These are phyloP conservation scores for Castanopsis chinensis DNA, from an alignment of 306 rosid genomes.

Conservation along the genomic window DNA sequence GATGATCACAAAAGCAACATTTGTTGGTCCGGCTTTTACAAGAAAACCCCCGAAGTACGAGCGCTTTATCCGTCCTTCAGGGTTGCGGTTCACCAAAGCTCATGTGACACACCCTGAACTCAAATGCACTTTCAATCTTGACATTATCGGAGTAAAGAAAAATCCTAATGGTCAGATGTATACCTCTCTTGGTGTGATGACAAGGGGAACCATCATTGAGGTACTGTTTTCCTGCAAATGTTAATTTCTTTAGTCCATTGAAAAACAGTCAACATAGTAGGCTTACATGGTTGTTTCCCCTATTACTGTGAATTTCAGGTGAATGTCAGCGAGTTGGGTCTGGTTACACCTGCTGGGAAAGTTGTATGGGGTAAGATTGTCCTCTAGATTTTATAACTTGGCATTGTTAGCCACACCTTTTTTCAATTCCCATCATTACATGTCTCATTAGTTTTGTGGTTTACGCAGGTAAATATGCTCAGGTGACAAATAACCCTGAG, in stretches of 20 bases:
- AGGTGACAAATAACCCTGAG: conserved; percentile 91
- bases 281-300: not conserved
- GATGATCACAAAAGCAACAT: conserved; percentile 93
- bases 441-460: conserved; percentile 3
- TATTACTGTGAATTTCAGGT: conserved; percentile 50
- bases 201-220: conserved; percentile 94
- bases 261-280: not conserved
- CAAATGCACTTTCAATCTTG: conserved; percentile 87
- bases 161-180: conserved; percentile 92
- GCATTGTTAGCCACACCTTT: not conserved
- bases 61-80: conserved; percentile 85
- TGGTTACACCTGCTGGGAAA: conserved; percentile 93
- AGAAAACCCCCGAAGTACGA: conserved; percentile 97
- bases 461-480: conserved; percentile 85
- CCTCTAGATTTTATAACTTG: not conserved
- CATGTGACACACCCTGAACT: conserved; percentile 98
- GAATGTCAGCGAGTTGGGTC: conserved; percentile 91
- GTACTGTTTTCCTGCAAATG: conserved; percentile 27
- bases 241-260: not conserved
- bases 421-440: not conserved
- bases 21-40: conserved; percentile 89
- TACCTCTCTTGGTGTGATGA: conserved; percentile 86
- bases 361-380: conserved; percentile 88
- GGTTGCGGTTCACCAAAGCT: conserved; percentile 86
- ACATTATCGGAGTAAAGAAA: conserved; percentile 89